These are phyloP conservation scores for Boletus tylopilopsis DNA, from an alignment of 768 basidiomycete genomes.

Conservation along the genomic window DNA sequence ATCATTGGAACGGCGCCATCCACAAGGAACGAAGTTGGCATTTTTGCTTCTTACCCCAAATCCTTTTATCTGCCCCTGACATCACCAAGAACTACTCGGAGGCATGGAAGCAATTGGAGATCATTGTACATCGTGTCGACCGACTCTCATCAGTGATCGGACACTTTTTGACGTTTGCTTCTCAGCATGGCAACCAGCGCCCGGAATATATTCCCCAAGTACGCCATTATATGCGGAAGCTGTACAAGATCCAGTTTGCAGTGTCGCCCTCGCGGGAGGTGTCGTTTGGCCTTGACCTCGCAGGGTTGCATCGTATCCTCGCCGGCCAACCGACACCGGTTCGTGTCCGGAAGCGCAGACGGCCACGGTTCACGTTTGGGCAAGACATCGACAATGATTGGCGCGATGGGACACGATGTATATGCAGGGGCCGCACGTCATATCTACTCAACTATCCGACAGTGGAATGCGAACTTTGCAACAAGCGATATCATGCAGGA, in stretches of 20 bases:
- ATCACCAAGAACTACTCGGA: conserved; percentile 75
- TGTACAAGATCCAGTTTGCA: conserved; percentile 87
- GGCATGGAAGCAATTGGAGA: conserved; percentile 76
- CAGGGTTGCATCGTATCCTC: conserved; percentile 76
- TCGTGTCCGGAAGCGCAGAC: conserved; percentile 52
- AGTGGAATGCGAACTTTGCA: conserved; percentile 66
- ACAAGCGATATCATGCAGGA: conserved; percentile 62
- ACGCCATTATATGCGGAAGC: conserved; percentile 86
- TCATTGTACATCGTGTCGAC: conserved; percentile 76
- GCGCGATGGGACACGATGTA: conserved; percentile 73
- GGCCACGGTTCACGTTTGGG: conserved; percentile 65
- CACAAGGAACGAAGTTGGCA: conserved; percentile 82
- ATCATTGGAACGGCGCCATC: conserved; percentile 87
- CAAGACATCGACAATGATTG: conserved; percentile 75
- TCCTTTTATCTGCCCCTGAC: conserved; percentile 71
- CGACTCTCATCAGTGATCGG: conserved; percentile 72
- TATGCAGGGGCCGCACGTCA: conserved; percentile 66
- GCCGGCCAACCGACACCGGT: conserved; percentile 57
- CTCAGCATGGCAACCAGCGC: conserved; percentile 67
- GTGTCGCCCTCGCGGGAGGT: conserved; percentile 78
- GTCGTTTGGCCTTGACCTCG: conserved; percentile 79
- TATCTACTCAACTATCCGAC: conserved; percentile 59
- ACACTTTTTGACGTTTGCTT: conserved; percentile 73
- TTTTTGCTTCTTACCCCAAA: conserved; percentile 72
- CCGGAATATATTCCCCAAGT: conserved; percentile 77